Evolutionary conservation across 1,284 basidiomycete species (phyloP).

Genomic region (Trichosporon ovoides): DNA sequence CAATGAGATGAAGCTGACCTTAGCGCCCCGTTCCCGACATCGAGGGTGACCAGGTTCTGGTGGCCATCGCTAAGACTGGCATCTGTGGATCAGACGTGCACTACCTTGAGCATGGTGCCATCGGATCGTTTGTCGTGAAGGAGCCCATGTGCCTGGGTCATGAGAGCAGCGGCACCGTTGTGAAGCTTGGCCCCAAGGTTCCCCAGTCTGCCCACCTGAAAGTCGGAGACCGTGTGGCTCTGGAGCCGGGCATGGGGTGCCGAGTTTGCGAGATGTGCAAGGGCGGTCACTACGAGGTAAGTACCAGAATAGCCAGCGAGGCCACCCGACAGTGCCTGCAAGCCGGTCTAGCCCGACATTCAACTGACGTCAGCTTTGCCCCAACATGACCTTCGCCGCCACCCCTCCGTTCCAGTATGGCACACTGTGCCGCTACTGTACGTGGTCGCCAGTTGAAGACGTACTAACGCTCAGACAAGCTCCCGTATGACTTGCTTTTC

Average conservation of each 20-base stretch:
- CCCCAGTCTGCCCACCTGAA: slow-evolving; percentile 23
- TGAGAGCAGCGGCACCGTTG: slow-evolving; percentile 39
- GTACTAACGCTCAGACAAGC: slow-evolving; percentile 18
- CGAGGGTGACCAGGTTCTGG: slow-evolving; percentile 69
- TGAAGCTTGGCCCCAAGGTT: slow-evolving; percentile 39
- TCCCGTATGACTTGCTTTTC: slow-evolving; percentile 46
- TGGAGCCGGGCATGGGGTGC: slow-evolving; percentile 56
- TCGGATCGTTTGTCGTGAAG: slow-evolving; percentile 45
- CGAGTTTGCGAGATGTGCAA: slow-evolving; percentile 49
- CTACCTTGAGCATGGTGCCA: slow-evolving; percentile 42
- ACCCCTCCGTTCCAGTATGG: slow-evolving; percentile 46
- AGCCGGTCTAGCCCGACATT: not conserved
- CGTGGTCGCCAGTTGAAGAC: slow-evolving; percentile 6
- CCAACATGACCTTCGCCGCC: slow-evolving; percentile 42
- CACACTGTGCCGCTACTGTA: slow-evolving; percentile 45
- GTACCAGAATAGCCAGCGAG: too few species aligned
- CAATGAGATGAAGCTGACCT: not conserved
- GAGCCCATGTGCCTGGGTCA: slow-evolving; percentile 48
- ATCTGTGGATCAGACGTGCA: slow-evolving; percentile 84
- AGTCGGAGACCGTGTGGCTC: slow-evolving; percentile 52
- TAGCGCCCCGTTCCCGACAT: slow-evolving; percentile 73
- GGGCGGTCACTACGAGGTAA: slow-evolving; percentile 71
- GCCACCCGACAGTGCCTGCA: too few species aligned
- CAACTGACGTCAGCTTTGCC: slow-evolving; percentile 52
- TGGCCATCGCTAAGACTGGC: slow-evolving; percentile 88